A percentile compares a stretch with the other conserved stretches of the same genome.
Evolutionary conservation across 805 yeast genomes (phyloP).

Genomic region (Vanderwaltozyma verrucispora): DNA sequence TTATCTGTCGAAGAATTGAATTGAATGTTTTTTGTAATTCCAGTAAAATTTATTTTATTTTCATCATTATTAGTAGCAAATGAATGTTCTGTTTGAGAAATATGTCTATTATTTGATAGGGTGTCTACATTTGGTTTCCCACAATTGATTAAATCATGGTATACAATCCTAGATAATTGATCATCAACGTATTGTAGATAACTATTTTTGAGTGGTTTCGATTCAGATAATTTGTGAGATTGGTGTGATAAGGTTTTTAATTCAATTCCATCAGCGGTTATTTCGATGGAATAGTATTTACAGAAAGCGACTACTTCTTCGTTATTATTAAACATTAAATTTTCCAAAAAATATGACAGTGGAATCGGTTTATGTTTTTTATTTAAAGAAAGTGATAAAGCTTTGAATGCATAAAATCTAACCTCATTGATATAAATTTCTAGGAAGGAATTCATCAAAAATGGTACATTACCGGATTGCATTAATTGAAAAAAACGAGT

Average conservation of each 20-base stretch:
- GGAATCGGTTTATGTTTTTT: constrained; percentile 59
- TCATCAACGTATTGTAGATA: constrained; percentile 35
- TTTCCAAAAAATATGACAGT: constrained; percentile 33
- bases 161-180: constrained; percentile 26
- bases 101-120: not conserved
- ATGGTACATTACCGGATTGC: constrained; percentile 44
- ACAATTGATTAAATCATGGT: constrained; percentile 31
- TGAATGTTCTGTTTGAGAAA: not conserved
- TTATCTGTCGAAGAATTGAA: too few species aligned
- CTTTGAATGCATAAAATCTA: constrained; percentile 59
- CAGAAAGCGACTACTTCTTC: constrained; percentile 49
- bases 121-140: constrained; percentile 25
- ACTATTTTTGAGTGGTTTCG: constrained; percentile 37
- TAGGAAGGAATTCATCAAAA: constrained; percentile 58
- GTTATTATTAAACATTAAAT: constrained; percentile 59
- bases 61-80: too few species aligned
- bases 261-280: constrained; percentile 32
- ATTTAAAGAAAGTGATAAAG: constrained; percentile 58
- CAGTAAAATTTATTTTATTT: too few species aligned
- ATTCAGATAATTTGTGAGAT: constrained; percentile 29
- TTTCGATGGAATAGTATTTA: constrained; percentile 49
- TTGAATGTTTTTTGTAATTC: too few species aligned
- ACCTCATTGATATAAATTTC: constrained; percentile 77
- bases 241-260: constrained; percentile 33
- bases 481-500: constrained; percentile 53